Evolutionary conservation across 2,329 filamentous ascomycete species (phyloP), one percentile per base, ranked within the genome.

Genomic region (Verticillium klebahnii): DNA sequence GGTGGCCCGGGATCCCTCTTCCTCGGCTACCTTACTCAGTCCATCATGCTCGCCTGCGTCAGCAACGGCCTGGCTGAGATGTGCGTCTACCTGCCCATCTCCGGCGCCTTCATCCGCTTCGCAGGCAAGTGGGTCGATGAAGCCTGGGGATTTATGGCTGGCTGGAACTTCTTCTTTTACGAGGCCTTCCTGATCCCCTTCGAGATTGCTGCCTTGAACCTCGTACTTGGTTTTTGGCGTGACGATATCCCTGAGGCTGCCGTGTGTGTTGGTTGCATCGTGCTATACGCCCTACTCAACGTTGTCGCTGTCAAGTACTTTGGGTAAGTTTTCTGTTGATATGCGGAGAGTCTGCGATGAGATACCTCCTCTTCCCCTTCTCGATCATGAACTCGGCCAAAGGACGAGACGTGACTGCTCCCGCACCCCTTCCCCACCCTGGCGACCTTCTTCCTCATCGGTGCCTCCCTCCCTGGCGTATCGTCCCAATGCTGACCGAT

Each of bases 21-120:
- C 64, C 70, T 89, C 62, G 85, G 83, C 40, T 89, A 85, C 69
- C 76, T 78, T 37, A 65, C 86, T 54, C 87, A 89, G 70, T 78
- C 77, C 40, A 71, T 76, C 67, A 69, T 88, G 60, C 78, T 89
- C 63, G 86, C 77, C 29, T 75, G 87, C 56, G 83, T 89, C 69
- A 89, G 88, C 78, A 89, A 88, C 69, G 82, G 80, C 64, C 78
- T 88, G 63, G 86, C 87, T 9, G 87, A 89, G 71, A 89, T 89
- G 86, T 82, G 78, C 34, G 79, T 80, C 40, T 83, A 82, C 64
- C 85, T 87, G 79, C 87, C 87, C 29, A 80, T 89, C 56, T 82
- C 80, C 52, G 86, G 86, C 65, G 84, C 84, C 2, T 89, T 88
- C 69, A 82, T 89, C 65, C 85, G 87, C 63, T 79, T 89, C 68